A percentile compares a stretch with the other conserved stretches of the same genome.
phyloP scores from a whole-genome alignment of 306 rosid genomes.

The Castanopsis chinensis region DNA sequence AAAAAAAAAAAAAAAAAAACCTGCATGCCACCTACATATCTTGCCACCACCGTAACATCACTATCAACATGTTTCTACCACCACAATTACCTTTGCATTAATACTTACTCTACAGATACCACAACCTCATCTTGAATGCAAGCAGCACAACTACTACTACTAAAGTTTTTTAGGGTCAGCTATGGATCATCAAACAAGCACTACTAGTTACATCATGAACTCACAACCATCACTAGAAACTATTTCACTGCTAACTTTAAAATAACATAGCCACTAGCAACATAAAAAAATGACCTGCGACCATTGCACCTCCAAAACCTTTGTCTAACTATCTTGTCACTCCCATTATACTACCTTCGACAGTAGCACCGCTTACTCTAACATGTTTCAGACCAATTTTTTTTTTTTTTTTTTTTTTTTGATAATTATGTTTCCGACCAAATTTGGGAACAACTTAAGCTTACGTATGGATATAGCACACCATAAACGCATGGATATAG shows the following conservation, averaged over 20 bases:
- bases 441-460: too few species aligned
- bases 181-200: not conserved
- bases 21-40: not conserved
- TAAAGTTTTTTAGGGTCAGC: too few species aligned
- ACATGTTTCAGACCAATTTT: too few species aligned
- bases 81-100: not conserved
- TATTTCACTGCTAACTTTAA: not conserved
- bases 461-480: too few species aligned
- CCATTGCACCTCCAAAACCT: not conserved
- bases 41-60: not conserved
- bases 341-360: not conserved
- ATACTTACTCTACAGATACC: not conserved
- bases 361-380: not conserved
- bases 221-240: not conserved
- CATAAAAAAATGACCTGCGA: not conserved
- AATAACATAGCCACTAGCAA: not conserved
- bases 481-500: too few species aligned
- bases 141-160: not conserved
- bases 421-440: not conserved
- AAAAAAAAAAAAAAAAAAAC: not conserved
- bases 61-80: not conserved
- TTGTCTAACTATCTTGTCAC: not conserved
- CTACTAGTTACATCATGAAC: not conserved
- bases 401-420: too few species aligned
- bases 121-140: not conserved